Evolutionary conservation across 1,139 yeast species (phyloP).

Genomic region (Geotrichum phurueaensis): DNA sequence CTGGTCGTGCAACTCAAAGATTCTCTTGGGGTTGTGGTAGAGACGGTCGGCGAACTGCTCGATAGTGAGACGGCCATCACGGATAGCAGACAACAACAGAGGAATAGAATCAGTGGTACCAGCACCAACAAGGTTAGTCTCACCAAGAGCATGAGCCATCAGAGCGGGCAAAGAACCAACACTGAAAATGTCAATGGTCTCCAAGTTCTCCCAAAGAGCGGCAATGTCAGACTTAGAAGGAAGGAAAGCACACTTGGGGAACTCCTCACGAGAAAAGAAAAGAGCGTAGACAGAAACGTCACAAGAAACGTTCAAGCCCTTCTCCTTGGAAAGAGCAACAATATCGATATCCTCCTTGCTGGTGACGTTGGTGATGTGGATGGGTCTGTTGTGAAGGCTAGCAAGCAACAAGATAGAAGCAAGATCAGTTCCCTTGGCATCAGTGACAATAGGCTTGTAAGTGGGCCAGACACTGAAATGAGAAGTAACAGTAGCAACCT

Average conservation of each 20-base stretch:
- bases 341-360: conserved; percentile 76
- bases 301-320: conserved; percentile 77
- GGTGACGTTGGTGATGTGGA: conserved; percentile 84
- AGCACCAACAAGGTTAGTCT: conserved; percentile 58
- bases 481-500: conserved; percentile 69
- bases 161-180: conserved; percentile 75
- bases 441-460: conserved; percentile 79
- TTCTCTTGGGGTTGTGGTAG: conserved; percentile 74
- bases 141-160: conserved; percentile 59
- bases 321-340: conserved; percentile 79
- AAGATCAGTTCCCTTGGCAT: conserved; percentile 84
- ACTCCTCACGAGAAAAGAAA: conserved; percentile 68
- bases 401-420: conserved; percentile 89
- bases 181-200: conserved; percentile 76
- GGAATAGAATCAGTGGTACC: conserved; percentile 81
- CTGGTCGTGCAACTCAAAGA: conserved; percentile 81
- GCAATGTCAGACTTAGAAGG: conserved; percentile 78
- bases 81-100: conserved; percentile 73
- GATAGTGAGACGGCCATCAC: conserved; percentile 62
- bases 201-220: conserved; percentile 74
- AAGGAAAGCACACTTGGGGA: conserved; percentile 60
- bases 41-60: conserved; percentile 67
- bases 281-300: conserved; percentile 81
- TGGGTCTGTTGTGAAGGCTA: conserved; percentile 75
- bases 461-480: conserved; percentile 84